Percentiles rank a stretch among this genome's conserved stretches.
Evolutionary conservation across 306 rosid species (phyloP).

Genomic region (Lathyrus sativus): DNA sequence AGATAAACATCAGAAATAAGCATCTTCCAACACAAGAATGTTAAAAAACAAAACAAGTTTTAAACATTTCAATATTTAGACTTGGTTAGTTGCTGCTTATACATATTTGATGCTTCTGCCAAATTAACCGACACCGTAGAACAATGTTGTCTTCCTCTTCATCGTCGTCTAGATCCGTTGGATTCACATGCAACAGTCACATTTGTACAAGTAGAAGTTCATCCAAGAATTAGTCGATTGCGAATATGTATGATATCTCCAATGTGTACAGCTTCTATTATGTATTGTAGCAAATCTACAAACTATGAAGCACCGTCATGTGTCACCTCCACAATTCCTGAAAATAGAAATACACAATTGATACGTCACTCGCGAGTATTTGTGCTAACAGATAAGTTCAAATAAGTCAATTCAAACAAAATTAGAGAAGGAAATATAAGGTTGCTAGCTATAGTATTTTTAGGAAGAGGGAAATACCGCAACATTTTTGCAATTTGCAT

Average conservation of each 20-base stretch:
- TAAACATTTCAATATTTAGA: not conserved
- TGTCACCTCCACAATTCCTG: slow-evolving; percentile 55
- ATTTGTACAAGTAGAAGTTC: slow-evolving; percentile 31
- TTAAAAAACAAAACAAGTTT: not conserved
- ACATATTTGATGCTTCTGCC: not conserved
- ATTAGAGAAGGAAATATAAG: not conserved
- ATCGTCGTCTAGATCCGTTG: slow-evolving; percentile 1
- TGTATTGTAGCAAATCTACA: slow-evolving; percentile 27
- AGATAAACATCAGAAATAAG: not conserved
- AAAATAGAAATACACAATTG: slow-evolving; percentile 32
- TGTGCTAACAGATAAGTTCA: not conserved
- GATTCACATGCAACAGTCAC: slow-evolving; percentile 19
- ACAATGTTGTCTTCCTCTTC: slow-evolving; percentile 3
- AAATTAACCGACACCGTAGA: slow-evolving; percentile 3
- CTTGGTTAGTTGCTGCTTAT: not conserved
- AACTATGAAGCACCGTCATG: slow-evolving; percentile 26
- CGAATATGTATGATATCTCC: slow-evolving; percentile 22
- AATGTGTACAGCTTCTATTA: slow-evolving; percentile 31
- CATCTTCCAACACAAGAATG: not conserved
- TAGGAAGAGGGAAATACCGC: slow-evolving; percentile 41
- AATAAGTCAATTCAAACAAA: not conserved
- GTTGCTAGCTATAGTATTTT: not conserved
- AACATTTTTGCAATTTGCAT: slow-evolving; percentile 38
- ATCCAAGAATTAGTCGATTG: slow-evolving; percentile 12
- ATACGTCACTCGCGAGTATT: slow-evolving; percentile 1